Evolutionary conservation across 2,329 filamentous ascomycete genomes (phyloP).

Genomic region (Diplodia corticola): DNA sequence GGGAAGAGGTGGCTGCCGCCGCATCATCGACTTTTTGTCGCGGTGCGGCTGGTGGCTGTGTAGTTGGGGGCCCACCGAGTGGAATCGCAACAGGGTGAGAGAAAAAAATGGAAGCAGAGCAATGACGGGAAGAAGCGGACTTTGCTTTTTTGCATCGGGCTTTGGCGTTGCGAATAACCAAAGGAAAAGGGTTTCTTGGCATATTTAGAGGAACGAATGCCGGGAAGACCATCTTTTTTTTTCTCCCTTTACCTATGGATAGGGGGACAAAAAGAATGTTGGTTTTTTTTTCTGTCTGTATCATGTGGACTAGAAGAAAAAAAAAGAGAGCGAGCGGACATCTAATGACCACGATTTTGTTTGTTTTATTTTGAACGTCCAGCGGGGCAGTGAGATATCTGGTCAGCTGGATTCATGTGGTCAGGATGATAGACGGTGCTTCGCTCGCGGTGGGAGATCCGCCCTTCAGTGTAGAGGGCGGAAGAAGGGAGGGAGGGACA

Average conservation of each 20-base stretch:
- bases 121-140: neutral
- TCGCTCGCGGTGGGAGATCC: too few species aligned
- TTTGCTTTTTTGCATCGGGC: constrained; percentile 19
- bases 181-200: constrained; percentile 5
- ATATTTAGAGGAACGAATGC: constrained; percentile 3
- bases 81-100: neutral
- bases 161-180: constrained; percentile 12
- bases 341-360: constrained; percentile 9
- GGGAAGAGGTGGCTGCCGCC: neutral
- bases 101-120: neutral
- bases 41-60: neutral
- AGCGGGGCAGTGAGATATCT: neutral
- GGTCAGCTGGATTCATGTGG: neutral
- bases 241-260: too few species aligned
- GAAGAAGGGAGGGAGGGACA: neutral
- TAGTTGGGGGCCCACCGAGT: too few species aligned
- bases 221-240: neutral
- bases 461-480: neutral
- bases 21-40: neutral
- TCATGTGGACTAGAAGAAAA: neutral
- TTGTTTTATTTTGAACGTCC: neutral
- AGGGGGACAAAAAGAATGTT: neutral
- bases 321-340: constrained; percentile 1
- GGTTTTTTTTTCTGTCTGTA: neutral
- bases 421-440: neutral